phyloP scores from a whole-genome alignment of 2,329 filamentous ascomycete genomes.

The Penicillium palitans region DNA sequence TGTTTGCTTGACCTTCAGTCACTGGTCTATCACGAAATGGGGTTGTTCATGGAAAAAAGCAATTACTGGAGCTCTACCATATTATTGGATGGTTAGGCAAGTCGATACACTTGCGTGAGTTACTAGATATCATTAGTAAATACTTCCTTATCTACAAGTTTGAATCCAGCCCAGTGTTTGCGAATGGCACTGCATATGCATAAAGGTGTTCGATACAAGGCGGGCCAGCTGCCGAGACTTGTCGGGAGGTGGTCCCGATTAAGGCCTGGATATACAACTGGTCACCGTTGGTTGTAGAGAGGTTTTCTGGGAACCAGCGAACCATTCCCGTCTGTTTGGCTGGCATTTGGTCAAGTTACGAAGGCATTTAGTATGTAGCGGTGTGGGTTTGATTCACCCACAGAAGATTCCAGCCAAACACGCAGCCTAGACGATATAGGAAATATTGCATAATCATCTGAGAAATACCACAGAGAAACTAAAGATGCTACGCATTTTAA shows the following conservation, averaged over 20 bases:
- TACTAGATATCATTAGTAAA: background rate
- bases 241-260: background rate
- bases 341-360: background rate
- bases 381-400: background rate
- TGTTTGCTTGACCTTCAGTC: background rate
- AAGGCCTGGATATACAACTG: background rate
- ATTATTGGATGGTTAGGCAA: too few species aligned
- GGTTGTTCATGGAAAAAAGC: background rate
- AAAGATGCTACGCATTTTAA: background rate
- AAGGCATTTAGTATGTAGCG: background rate
- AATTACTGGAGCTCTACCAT: background rate
- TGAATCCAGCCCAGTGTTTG: background rate
- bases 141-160: background rate
- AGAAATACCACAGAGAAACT: background rate
- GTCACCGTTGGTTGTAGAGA: background rate
- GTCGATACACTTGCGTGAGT: background rate
- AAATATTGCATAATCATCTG: too few species aligned
- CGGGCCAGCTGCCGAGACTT: background rate
- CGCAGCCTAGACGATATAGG: background rate
- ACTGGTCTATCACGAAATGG: background rate
- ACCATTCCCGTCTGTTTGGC: background rate
- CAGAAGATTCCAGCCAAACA: background rate
- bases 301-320: too few species aligned
- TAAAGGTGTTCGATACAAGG: background rate
- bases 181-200: background rate